Evolutionary conservation across 2,329 filamentous ascomycete species (phyloP).

Genomic region (Fusarium denticulatum): DNA sequence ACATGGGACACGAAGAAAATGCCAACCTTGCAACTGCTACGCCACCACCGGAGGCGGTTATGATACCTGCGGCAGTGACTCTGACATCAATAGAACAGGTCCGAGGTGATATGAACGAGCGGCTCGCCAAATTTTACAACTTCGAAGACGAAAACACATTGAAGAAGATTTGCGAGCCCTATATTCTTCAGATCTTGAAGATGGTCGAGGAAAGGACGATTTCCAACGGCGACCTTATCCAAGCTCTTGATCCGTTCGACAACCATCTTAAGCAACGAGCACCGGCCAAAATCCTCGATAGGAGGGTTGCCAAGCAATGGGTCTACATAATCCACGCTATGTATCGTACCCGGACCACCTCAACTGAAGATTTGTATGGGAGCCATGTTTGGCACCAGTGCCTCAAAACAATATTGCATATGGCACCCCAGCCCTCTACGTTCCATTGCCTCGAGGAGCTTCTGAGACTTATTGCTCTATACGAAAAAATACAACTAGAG

Average conservation of each 20-base stretch:
- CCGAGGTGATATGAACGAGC: not conserved
- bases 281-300: slow-evolving; percentile 8
- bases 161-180: slow-evolving; percentile 11
- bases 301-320: slow-evolving; percentile 13
- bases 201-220: slow-evolving; percentile 20
- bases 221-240: slow-evolving; percentile 25
- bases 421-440: slow-evolving; percentile 23
- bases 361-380: slow-evolving; percentile 12
- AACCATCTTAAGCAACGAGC: not conserved
- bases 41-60: not conserved
- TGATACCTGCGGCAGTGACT: not conserved
- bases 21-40: not conserved
- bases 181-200: slow-evolving; percentile 3
- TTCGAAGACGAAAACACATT: not conserved
- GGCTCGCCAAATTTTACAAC: not conserved
- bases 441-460: slow-evolving; percentile 24
- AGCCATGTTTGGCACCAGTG: slow-evolving; percentile 22
- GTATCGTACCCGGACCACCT: not conserved
- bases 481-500: not conserved
- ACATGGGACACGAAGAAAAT: slow-evolving; percentile 1
- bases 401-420: slow-evolving; percentile 9
- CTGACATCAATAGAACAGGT: not conserved
- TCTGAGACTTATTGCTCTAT: slow-evolving; percentile 6
- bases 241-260: slow-evolving; percentile 34
- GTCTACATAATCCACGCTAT: slow-evolving; percentile 23